Evolutionary conservation across 1,284 basidiomycete genomes (phyloP), one percentile per base, ranked within the genome.

Genomic region (Cryptococcus depauperatus): DNA sequence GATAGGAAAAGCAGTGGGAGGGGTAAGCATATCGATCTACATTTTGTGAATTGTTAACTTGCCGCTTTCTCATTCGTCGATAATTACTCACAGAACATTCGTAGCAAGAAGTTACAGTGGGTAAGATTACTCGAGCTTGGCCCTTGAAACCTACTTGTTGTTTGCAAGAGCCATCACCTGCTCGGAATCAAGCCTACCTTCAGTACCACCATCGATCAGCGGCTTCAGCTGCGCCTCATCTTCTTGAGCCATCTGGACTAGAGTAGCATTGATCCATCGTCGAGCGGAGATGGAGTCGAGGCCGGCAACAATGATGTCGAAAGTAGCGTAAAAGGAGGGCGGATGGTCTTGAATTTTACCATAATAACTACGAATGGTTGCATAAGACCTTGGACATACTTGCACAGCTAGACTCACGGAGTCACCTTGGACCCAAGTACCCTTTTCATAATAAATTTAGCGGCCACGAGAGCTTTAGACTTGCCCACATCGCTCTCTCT

Each of bases 271-370:
- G 70, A 99, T 98, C 95, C 95, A 99, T 49, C 95, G 79, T 28
- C 95, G 80, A 4, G 95, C 95, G 68, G 92, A 85, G 44, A 96
- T 85, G 4, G 91, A 96, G 69, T 99, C 95, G n/a, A 99, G 79
- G 5, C 95, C 95, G 57, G 95, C 97, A 49, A 99, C 89, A 59
- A 99, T 80, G 42, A 98, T 77, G 69, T 92, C 87, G 73, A 99
- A 99, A 68, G 92, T 85, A 78, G 89, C 78, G 73, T 98, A 99
- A 64, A 93, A 98, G n/a, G 82, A 82, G 46, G 90, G 83, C 54
- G 80, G 88, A 67, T 96, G 96, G 74, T 98, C 95, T 71, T 99
- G 95, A 50, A 99, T 99, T 73, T 93, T 96, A 55, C 89, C 89
- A 73, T 84, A 86, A 65, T 93, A 92, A 29, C 91, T 93, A 25